A percentile compares a stretch with the other conserved stretches of the same genome.
phyloP scores from a whole-genome alignment of 2,329 filamentous ascomycete species.

The Neocucurbitaria cava region DNA sequence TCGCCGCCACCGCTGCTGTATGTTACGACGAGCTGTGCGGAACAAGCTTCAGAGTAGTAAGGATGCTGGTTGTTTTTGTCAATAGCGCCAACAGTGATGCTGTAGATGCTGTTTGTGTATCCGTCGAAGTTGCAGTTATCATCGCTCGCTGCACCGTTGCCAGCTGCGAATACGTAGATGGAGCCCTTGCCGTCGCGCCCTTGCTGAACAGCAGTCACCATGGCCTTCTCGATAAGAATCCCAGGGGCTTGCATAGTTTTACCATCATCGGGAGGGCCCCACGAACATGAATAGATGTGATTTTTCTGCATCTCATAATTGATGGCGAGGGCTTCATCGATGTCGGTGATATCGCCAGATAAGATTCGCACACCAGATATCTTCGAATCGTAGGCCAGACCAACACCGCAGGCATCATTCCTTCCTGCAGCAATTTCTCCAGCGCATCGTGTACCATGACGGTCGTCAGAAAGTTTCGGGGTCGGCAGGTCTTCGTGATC shows the following conservation, averaged over 20 bases:
- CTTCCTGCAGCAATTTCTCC: conserved; percentile 92
- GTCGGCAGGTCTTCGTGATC: conserved; percentile 79
- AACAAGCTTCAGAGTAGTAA: conserved; percentile 96
- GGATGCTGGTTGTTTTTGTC: conserved; percentile 88
- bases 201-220: conserved; percentile 90
- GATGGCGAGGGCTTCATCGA: conserved; percentile 89
- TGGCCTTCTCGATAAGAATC: conserved; percentile 84
- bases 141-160: conserved; percentile 84
- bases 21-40: conserved; percentile 91
- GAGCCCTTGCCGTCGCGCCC: conserved; percentile 84
- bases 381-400: conserved; percentile 90
- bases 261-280: conserved; percentile 95
- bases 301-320: conserved; percentile 93
- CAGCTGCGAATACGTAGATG: conserved; percentile 95
- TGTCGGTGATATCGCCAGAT: conserved; percentile 86
- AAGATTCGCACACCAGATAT: conserved; percentile 93
- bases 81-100: conserved; percentile 93
- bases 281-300: conserved; percentile 98
- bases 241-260: conserved; percentile 92
- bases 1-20: conserved; percentile 92
- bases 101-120: conserved; percentile 99
- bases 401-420: conserved; percentile 94
- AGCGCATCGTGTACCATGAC: conserved; percentile 91
- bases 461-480: conserved; percentile 83
- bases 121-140: conserved; percentile 99